A percentile compares a stretch with the other conserved stretches of the same genome.
These are phyloP conservation scores for Lasiodiplodia theobromae DNA, from an alignment of 2,329 filamentous ascomycete species.

Conservation along the genomic window DNA sequence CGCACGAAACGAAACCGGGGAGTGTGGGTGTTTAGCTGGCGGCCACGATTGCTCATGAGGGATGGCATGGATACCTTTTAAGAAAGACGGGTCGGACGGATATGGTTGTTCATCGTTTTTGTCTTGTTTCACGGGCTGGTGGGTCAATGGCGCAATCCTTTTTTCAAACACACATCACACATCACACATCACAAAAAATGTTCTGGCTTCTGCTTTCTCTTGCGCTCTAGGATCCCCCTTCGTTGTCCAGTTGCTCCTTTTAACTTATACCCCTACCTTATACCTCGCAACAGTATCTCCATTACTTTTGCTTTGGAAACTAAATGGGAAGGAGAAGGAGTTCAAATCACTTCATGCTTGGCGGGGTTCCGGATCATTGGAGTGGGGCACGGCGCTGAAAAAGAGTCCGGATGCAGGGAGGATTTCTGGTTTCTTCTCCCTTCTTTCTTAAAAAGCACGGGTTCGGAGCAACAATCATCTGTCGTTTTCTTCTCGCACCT, in stretches of 20 bases:
- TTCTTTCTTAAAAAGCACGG: slow-evolving; percentile 9
- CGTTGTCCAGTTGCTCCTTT: slow-evolving; percentile 20
- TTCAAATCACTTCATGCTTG: slow-evolving; percentile 7
- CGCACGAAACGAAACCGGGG: slow-evolving; percentile 11
- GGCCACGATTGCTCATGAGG: slow-evolving; percentile 25
- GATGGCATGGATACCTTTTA: slow-evolving; percentile 26
- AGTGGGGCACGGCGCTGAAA: slow-evolving; percentile 9
- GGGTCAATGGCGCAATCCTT: slow-evolving; percentile 14
- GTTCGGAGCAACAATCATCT: slow-evolving; percentile 10
- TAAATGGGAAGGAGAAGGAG: slow-evolving; percentile 21
- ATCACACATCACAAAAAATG: slow-evolving; percentile 19
- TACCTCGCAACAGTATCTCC: slow-evolving; percentile 17
- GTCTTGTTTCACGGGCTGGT: background rate
- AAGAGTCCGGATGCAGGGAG: slow-evolving; percentile 10
- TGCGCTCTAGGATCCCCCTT: slow-evolving; percentile 13
- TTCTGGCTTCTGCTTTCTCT: slow-evolving; percentile 7
- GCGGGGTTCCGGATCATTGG: slow-evolving; percentile 10
- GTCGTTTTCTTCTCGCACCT: background rate
- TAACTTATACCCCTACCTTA: slow-evolving; percentile 16
- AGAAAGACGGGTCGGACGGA: slow-evolving; percentile 18
- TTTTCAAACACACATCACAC: background rate
- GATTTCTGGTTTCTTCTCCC: background rate
- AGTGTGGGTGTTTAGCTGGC: slow-evolving; percentile 23
- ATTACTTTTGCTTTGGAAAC: slow-evolving; percentile 23
- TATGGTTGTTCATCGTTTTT: slow-evolving; percentile 16